Base-by-base conservation (phyloP, 768 basidiomycete genomes). In the Hortiboletus flavorubellus region DNA sequence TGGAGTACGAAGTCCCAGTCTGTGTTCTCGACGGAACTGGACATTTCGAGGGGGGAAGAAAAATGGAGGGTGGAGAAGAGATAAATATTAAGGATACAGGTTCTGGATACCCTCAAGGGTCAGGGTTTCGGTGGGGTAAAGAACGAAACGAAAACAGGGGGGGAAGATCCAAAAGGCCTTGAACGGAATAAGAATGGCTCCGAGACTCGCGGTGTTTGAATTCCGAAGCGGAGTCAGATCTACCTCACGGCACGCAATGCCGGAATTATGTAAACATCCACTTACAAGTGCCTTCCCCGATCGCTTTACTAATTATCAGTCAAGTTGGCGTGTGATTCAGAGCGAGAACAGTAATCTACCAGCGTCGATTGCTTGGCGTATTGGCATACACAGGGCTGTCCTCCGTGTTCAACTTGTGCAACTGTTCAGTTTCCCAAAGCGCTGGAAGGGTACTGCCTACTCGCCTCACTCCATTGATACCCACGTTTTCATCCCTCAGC, bases 1-100 rank as follows among this genome's bases (percentile, higher is more conserved):
- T 84, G 81, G 38, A 84, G 72, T 29, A 84, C 81, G n/a, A 80
- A 80, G 43, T 85, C 78, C 83, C 83, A 85, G 64, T 83, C 80
- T 29, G 75, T 55, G 55, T 73, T 65, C 41, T 81, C 82, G 73
- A 78, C 76, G 9, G 62, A 29, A 46, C 43, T 57, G 15, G 63
- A 60, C 68, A 68, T 70, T 29, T 47, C 6, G 23, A 56, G n/a
- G 1, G 40, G 18, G n/a, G 11, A 49, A 26, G 26, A 26, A 23
- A 5, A 34, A 49, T 3, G 4, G 8, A 23, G 40, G 12, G 35
- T 15, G 48, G n/a, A 10, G 6, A 46, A n/a, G 30, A 35, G 16
- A 40, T 33, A 29, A 23, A 34, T 49, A 38, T 31, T 2, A 18
- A 39, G 18, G 50, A 40, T 33, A 29, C 35, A 43, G 3, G 6